Percentiles rank a stretch among this genome's conserved stretches.
phyloP scores from a whole-genome alignment of 352 stramenopile species.

The Pythium apleroticum region DNA sequence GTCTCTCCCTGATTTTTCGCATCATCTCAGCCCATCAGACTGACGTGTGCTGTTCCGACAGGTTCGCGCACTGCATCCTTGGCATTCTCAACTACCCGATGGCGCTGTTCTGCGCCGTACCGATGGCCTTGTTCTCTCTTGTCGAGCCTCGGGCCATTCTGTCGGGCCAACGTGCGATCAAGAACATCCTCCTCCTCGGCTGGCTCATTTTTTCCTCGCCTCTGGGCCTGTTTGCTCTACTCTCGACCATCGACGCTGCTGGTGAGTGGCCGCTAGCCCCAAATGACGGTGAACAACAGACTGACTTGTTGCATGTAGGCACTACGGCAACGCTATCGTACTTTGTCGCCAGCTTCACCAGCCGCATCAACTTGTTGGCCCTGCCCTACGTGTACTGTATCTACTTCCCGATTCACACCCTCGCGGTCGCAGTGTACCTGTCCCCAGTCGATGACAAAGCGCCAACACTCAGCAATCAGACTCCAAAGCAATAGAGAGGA shows the following conservation, averaged over 20 bases:
- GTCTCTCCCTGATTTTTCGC: conserved; percentile 7
- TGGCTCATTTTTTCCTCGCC: conserved; percentile 67
- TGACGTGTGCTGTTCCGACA: conserved; percentile 16
- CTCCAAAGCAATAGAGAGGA: background rate
- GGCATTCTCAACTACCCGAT: conserved; percentile 84
- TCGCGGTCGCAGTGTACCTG: conserved; percentile 53
- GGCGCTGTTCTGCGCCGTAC: conserved; percentile 65
- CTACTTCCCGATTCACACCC: conserved; percentile 67
- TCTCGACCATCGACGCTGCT: conserved; percentile 28
- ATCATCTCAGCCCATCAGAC: background rate
- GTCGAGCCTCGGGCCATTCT: conserved; percentile 34
- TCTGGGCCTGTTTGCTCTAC: conserved; percentile 33
- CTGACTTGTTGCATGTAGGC: conserved; percentile 11
- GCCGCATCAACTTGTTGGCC: conserved; percentile 52
- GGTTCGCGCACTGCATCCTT: conserved; percentile 67
- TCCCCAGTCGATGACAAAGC: conserved; percentile 19
- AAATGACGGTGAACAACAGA: conserved; percentile 7
- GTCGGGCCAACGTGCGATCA: conserved; percentile 6
- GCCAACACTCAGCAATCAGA: background rate
- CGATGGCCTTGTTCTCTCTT: conserved; percentile 61
- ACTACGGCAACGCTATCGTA: conserved; percentile 34
- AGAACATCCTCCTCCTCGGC: conserved; percentile 25
- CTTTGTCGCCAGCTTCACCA: conserved; percentile 49
- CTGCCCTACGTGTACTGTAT: conserved; percentile 69
- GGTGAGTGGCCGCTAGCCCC: conserved; percentile 11